These are phyloP conservation scores for Hypomontagnella monticulosa DNA, from an alignment of 495 filamentous ascomycete species.

Conservation along the genomic window DNA sequence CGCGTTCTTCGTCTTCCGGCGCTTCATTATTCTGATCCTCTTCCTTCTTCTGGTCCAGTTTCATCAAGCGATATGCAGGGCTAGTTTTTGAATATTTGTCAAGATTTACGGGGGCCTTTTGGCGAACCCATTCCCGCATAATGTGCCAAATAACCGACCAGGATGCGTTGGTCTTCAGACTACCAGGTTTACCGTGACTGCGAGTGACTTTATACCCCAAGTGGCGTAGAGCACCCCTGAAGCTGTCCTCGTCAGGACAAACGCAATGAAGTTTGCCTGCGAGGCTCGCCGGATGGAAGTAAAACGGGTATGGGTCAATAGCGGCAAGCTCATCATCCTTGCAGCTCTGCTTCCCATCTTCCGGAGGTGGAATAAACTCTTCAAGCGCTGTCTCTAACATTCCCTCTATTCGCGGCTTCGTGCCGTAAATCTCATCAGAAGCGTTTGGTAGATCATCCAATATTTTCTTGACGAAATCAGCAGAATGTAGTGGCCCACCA, in stretches of 20 bases:
- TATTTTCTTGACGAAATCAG: slow-evolving; percentile 79
- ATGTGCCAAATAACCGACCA: slow-evolving; percentile 92
- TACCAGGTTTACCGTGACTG: slow-evolving; percentile 88
- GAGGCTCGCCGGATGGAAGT: slow-evolving; percentile 76
- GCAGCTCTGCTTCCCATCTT: slow-evolving; percentile 44
- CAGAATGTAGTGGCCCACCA: slow-evolving; percentile 86
- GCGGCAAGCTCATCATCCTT: slow-evolving; percentile 62
- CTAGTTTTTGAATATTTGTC: slow-evolving; percentile 70
- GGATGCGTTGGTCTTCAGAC: slow-evolving; percentile 88
- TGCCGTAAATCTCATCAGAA: slow-evolving; percentile 74
- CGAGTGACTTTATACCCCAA: slow-evolving; percentile 83
- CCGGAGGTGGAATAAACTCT: slow-evolving; percentile 62
- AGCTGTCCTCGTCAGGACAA: slow-evolving; percentile 73
- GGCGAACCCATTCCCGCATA: slow-evolving; percentile 89
- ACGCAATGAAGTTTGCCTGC: slow-evolving; percentile 78
- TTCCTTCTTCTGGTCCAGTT: slow-evolving; percentile 44
- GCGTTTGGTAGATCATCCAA: slow-evolving; percentile 71
- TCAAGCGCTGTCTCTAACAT: slow-evolving; percentile 91
- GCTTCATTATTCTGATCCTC: slow-evolving; percentile 28
- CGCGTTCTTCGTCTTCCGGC: slow-evolving; percentile 27
- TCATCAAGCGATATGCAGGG: slow-evolving; percentile 71
- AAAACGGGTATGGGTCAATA: slow-evolving; percentile 82
- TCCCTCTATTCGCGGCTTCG: slow-evolving; percentile 81
- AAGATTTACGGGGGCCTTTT: slow-evolving; percentile 77
- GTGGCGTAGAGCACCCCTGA: slow-evolving; percentile 81